phyloP scores from a whole-genome alignment of 192 early-diverging fungal species.

The Rhizophagus clarus region DNA sequence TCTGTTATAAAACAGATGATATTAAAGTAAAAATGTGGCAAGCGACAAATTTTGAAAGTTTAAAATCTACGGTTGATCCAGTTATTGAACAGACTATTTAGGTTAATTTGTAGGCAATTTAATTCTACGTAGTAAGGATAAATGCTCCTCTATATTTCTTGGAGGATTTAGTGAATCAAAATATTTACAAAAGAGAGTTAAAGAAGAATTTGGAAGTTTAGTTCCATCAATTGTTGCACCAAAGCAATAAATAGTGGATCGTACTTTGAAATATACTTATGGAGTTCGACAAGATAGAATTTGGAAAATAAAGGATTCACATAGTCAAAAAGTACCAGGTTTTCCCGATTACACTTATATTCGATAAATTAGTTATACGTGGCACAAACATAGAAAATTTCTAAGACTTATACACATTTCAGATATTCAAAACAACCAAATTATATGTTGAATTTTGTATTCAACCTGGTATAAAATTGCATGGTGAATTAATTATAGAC shows the following conservation, averaged over 20 bases:
- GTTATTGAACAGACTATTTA: constrained; percentile 42
- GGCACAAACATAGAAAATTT: not conserved
- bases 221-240: constrained; percentile 37
- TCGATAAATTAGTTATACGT: not conserved
- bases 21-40: not conserved
- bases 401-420: not conserved
- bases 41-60: not conserved
- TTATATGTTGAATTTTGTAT: not conserved
- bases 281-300: not conserved
- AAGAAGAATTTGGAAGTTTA: constrained; percentile 33
- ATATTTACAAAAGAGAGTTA: constrained; percentile 43
- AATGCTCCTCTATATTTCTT: constrained; percentile 48
- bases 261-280: constrained; percentile 1
- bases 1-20: not conserved
- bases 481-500: not conserved
- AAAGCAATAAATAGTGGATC: not conserved
- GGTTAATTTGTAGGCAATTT: constrained; percentile 47
- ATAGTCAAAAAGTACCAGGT: not conserved
- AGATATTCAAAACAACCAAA: not conserved
- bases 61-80: constrained; percentile 50
- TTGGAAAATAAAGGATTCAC: not conserved
- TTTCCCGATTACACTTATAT: not conserved
- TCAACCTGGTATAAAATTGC: not conserved
- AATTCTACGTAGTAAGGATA: constrained; percentile 33
- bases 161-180: constrained; percentile 56